Base-by-base conservation (phyloP, 1,284 basidiomycete species). In the Moesziomyces parantarcticus region DNA sequence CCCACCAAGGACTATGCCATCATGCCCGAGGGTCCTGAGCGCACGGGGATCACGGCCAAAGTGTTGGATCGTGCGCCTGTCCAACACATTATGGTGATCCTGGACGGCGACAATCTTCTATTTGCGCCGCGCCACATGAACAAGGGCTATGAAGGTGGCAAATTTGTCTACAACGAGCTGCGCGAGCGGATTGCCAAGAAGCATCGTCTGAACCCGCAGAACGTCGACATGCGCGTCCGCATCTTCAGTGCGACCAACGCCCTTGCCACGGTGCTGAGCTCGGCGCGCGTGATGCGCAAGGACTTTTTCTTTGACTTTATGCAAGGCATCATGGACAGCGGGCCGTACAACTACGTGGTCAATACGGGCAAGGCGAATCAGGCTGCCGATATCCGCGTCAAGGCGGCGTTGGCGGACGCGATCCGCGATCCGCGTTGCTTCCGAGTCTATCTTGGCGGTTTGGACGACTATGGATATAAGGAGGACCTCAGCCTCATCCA, bases 381-480 rank as follows among this genome's bases (percentile, higher is more conserved):
- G 36, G 71, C 71, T 7, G 71, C 71, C 16, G 71, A 74, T 36
- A 14, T 55, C 21, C 53, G 71, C 6, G 71, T 69, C 46, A 69
- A 65, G 34, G 61, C 60, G 18, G 70, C 70, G 7, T 36, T 73
- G 34, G 70, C 61, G 2, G 70, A 73, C 42, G 64, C 61, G 18
- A 10, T 74, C 7, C 54, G n/a, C 10, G 71, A 74, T n/a, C 55
- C 55, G 13, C 41, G 48, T 32, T 74, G 71, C 36, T 69, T 49
- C 34, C 50, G 52, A 2, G 71, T 51, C 20, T 74, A 74, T 22
- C 39, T 74, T 21, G 71, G 71, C 26, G 71, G 71, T 3, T 40
- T 74, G 32, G 71, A 74, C 39, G 71, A 74, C 45, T 69, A 52
- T 20, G 71, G 71, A 1, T 74, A 74, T 49, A 52, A 29, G 26